phyloP scores from a whole-genome alignment of 345 rosid genomes.

The Citrus sp. region DNA sequence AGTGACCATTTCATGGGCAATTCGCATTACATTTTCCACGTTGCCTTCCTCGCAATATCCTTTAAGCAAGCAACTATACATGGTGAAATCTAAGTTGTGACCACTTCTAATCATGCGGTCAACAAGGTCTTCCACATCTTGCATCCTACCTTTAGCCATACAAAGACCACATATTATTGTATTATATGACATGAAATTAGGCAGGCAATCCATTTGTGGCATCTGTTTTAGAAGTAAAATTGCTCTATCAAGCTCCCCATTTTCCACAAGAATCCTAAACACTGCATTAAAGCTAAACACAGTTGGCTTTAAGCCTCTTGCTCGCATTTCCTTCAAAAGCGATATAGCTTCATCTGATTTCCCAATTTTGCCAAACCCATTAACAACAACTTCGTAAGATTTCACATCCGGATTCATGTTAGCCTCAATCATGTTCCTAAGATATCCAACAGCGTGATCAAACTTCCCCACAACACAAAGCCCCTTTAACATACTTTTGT shows the following conservation, averaged over 20 bases:
- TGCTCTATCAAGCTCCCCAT: conserved; percentile 25
- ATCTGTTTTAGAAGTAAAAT: conserved; percentile 26
- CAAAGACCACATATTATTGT: conserved; percentile 31
- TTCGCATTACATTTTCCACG: conserved; percentile 14
- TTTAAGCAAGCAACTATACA: conserved; percentile 25
- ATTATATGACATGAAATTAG: conserved; percentile 26
- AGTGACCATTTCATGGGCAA: conserved; percentile 21
- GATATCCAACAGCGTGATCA: conserved; percentile 26
- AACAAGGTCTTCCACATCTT: conserved; percentile 23
- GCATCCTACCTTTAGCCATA: conserved; percentile 26
- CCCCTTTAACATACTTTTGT: conserved; percentile 36
- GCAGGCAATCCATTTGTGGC: conserved; percentile 25
- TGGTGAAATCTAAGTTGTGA: conserved; percentile 18
- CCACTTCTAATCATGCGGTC: conserved; percentile 24
- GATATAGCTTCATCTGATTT: conserved; percentile 21
- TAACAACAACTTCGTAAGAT: conserved; percentile 22
- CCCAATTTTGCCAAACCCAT: conserved; percentile 34
- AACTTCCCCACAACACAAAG: conserved; percentile 23
- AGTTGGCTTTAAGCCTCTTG: conserved; percentile 14
- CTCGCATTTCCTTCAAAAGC: conserved; percentile 28
- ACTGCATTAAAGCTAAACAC: conserved; percentile 29
- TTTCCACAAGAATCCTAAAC: conserved; percentile 23
- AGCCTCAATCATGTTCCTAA: conserved; percentile 20
- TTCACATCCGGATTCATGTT: conserved; percentile 26
- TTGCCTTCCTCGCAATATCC: conserved; percentile 29